Base-by-base conservation (phyloP, 108 stramenopile species). In the Nitzschia inconspicua region DNA sequence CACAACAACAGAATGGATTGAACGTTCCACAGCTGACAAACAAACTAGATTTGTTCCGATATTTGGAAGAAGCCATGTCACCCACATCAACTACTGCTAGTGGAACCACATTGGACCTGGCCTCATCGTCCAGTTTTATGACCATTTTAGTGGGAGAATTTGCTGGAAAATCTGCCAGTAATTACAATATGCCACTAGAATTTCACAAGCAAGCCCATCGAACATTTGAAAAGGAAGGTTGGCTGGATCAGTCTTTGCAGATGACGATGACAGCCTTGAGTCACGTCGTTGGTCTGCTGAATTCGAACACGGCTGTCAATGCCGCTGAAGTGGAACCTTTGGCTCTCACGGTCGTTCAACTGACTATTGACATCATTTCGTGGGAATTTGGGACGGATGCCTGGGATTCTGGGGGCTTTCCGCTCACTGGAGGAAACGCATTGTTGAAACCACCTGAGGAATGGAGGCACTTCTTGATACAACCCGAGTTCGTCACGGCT, bases 331-430 rank as follows among this genome's bases (percentile, higher is more conserved):
- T 40, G 13, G 40, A 63, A n/a, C 58, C 70, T 36, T 18, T 83
- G 49, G 65, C 80, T 43, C 46, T 80, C 0, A 48, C 67, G 3
- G 63, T 85, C 23, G 75, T 87, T 7, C 70, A 77, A 29, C 47
- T 80, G 3, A 80, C 81, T 3, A 68, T 65, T 23, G 86, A 86
- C 58, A 68, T 80, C 13, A 55, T 92, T 11, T 60, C 61, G 1
- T 92, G 91, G 91, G 91, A 92, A 60, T 92, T 88, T 59, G 83
- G 86, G 27, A 58, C 71, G 13, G 66, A 72, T 11, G 71, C 75
- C 1, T 88, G 83, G 83, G 81, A 79, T 67, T 44, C 32, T 16
- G 47, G 59, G 10, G 46, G 42, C 11, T 70, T 66, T 16, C 50
- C 60, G 27, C 60, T 41, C 25, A 41, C 60, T 28, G 46, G 63